Conservation (phyloP, 2,329 filamentous ascomycete genomes). For the Colletotrichum spinosum region DNA sequence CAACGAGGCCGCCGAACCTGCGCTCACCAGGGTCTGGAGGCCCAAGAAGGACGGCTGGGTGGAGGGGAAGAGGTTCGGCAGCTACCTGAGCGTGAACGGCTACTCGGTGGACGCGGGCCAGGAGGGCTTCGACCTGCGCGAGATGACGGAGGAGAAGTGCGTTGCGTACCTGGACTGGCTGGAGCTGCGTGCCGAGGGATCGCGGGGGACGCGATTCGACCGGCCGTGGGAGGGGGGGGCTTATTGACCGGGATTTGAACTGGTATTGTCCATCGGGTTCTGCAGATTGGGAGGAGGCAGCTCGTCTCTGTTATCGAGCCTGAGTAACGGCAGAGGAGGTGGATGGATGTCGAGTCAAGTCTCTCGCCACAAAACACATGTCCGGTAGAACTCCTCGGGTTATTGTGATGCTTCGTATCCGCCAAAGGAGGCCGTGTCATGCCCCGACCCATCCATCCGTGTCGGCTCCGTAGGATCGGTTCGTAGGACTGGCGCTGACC, state of each 20-base stretch:
- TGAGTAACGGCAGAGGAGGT: no score
- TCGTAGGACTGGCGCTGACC: neutral
- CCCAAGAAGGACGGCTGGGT: conserved; percentile 44
- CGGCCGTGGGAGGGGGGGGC: conserved; percentile 33
- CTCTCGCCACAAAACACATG: no score
- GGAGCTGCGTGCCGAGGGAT: conserved; percentile 20
- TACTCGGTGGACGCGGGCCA: conserved; percentile 50
- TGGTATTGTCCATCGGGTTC: no score
- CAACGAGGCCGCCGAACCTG: neutral
- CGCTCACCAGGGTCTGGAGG: conserved; percentile 44
- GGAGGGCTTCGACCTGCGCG: conserved; percentile 51
- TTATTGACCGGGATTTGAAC: conserved; percentile 18
- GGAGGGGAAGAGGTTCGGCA: conserved; percentile 38
- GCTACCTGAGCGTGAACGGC: conserved; percentile 53
- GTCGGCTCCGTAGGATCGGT: no score
- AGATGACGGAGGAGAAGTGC: conserved; percentile 49
- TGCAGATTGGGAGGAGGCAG: no score
- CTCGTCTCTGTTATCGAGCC: no score
- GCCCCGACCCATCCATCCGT: no score
- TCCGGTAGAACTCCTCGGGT: no score
- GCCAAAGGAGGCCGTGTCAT: no score
- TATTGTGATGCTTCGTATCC: no score
- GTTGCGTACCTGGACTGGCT: conserved; percentile 43
- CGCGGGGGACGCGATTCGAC: conserved; percentile 22
- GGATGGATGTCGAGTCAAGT: no score